Base-by-base conservation (phyloP, 345 rosid genomes). In the Theobroma cacao region DNA sequence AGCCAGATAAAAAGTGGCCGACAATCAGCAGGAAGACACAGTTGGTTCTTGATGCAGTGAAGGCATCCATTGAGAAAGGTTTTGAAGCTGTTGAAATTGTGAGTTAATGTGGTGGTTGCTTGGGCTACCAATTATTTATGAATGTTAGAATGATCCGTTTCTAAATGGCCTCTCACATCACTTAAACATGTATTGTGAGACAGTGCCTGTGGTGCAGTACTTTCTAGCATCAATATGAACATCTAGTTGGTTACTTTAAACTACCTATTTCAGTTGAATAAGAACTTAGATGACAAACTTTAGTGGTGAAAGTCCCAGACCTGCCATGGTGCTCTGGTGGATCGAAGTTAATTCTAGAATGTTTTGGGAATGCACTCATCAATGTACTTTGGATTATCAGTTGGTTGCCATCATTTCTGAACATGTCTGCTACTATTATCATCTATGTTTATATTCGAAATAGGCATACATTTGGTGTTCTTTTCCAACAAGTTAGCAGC, bases 11-110 rank as follows among this genome's bases (percentile, higher is more conserved):
- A 47, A 87, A 81, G 82, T 93, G 98, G 98, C 82, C 91, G 0
- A 80, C 75, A 33, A 60, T 83, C 61, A 93, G 95, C 71, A 82
- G 97, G 85, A 95, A 89, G 79, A 93, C 93, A 1, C 98, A 93
- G 75, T 78, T 88, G 67, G 59, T 95, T 76, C 67, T 95, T 15
- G 93, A 93, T 83, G 90, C 95, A 0, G 95, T 95, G 7, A 93
- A 78, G 84, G 76, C 77, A 40, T 95, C 98, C 3, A 84, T 95
- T 28, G 85, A 82, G 64, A 83, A 63, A 63, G 92, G 90, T 47
- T 90, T 87, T 20, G 77, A 71, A 72, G 86, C 89, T 2, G 82
- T 95, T 66, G 84, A 82, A 22, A 77, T 77, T 56, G 38, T 67
- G 40, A 30, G 74, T 26, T 77, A 41, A 55, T 13, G 5, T 43